phyloP scores from a whole-genome alignment of 2,329 filamentous ascomycete species.

The Camillea tinctor region DNA sequence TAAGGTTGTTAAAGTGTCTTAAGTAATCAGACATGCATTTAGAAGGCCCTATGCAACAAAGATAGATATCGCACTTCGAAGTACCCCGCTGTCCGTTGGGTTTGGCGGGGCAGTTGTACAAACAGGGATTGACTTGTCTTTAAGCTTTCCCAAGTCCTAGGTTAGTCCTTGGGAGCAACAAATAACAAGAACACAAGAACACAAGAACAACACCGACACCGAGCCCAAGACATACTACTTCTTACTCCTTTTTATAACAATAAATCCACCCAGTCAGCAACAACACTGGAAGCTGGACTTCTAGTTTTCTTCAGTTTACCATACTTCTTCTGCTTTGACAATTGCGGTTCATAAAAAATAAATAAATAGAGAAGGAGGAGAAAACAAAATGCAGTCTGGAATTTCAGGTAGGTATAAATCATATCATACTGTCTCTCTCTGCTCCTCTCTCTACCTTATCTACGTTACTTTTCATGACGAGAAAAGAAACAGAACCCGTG shows the following conservation, averaged over 20 bases:
- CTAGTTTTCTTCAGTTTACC: neutral
- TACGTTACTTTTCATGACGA: too few species aligned
- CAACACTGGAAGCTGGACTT: slow-evolving; percentile 4
- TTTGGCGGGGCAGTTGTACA: slow-evolving; percentile 1
- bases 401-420: slow-evolving; percentile 59
- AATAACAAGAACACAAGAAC: too few species aligned
- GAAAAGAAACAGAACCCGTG: too few species aligned
- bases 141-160: neutral
- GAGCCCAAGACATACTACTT: neutral
- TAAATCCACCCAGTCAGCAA: neutral
- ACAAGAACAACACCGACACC: neutral
- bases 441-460: too few species aligned
- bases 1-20: too few species aligned
- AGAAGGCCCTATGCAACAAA: neutral
- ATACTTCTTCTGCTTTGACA: neutral
- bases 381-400: slow-evolving; percentile 71
- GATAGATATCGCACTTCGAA: slow-evolving; percentile 1
- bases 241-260: neutral
- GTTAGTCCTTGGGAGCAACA: neutral
- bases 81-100: slow-evolving; percentile 12
- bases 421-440: too few species aligned
- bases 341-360: too few species aligned
- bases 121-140: slow-evolving; percentile 13
- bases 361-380: too few species aligned
- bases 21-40: too few species aligned